phyloP scores from a whole-genome alignment of 768 basidiomycete genomes.

The Rhizopogon rudus region DNA sequence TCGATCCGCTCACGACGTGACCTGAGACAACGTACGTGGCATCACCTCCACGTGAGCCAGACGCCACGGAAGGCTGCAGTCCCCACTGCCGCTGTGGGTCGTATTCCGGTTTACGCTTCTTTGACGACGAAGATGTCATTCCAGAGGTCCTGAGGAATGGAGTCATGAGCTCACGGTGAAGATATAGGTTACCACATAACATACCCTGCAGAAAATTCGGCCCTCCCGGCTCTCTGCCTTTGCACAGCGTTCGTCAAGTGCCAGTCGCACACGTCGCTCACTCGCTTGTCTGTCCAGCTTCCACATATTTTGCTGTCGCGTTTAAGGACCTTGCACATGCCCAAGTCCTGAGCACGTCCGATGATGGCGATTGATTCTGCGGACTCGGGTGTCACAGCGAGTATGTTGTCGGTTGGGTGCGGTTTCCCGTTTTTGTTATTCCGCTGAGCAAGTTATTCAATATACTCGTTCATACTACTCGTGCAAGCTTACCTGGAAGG shows the following conservation, averaged over 20 bases:
- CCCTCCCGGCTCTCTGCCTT: constrained; percentile 62
- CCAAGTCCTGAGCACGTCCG: constrained; percentile 83
- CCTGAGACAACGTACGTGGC: constrained; percentile 82
- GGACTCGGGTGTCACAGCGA: constrained; percentile 84
- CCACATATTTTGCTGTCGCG: constrained; percentile 79
- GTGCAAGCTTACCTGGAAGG: constrained; percentile 59
- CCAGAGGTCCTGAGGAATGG: constrained; percentile 58
- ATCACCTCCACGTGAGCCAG: constrained; percentile 18
- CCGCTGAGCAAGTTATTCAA: neutral
- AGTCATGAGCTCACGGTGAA: neutral
- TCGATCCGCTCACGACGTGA: constrained; percentile 56
- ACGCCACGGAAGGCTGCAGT: constrained; percentile 48
- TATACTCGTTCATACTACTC: neutral
- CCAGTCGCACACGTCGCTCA: constrained; percentile 86
- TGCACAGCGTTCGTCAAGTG: constrained; percentile 84
- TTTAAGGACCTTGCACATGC: constrained; percentile 74
- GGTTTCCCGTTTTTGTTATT: constrained; percentile 52
- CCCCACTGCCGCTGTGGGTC: constrained; percentile 78
- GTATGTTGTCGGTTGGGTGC: constrained; percentile 75
- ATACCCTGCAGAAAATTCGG: constrained; percentile 85
- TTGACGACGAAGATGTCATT: constrained; percentile 45
- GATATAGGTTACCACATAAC: constrained; percentile 18
- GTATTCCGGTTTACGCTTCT: constrained; percentile 49
- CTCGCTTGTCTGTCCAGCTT: constrained; percentile 88
- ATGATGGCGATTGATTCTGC: constrained; percentile 78